Evolutionary conservation across 2,329 filamentous ascomycete species (phyloP).

Genomic region (Trichoderma atroviride): DNA sequence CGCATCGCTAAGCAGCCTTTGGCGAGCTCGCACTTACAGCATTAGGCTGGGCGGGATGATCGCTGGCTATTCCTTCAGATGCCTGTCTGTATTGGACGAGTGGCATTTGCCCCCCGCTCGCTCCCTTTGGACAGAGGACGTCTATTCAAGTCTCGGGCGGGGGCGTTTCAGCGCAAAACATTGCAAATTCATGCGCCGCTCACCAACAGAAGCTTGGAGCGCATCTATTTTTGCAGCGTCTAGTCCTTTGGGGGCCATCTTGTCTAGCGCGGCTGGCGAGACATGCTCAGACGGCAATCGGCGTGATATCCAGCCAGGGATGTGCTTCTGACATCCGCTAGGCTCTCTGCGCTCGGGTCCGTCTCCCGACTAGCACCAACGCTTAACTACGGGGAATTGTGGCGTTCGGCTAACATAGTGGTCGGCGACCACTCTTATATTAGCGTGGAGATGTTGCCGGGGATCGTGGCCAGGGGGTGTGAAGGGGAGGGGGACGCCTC

Average conservation of each 20-base stretch:
- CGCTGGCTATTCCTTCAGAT: background rate
- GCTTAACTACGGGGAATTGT: slow-evolving; percentile 25
- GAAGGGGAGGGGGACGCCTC: background rate
- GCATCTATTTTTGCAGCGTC: slow-evolving; percentile 14
- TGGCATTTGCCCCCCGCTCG: background rate
- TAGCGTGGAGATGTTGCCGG: slow-evolving; percentile 12
- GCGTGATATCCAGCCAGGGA: slow-evolving; percentile 18
- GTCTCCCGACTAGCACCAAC: slow-evolving; percentile 20
- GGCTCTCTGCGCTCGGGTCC: slow-evolving; percentile 16
- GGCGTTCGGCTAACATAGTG: slow-evolving; percentile 17
- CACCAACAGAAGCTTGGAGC: background rate
- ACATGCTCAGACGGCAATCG: slow-evolving; percentile 19
- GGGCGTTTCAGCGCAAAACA: slow-evolving; percentile 17
- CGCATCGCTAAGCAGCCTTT: background rate
- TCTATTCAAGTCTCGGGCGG: background rate
- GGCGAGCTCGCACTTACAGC: background rate
- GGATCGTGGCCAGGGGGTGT: background rate
- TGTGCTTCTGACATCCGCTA: slow-evolving; percentile 16
- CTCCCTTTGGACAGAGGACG: background rate
- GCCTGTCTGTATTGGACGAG: background rate
- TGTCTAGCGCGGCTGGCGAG: slow-evolving; percentile 11
- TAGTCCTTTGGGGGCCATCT: slow-evolving; percentile 17
- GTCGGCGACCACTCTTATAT: slow-evolving; percentile 21
- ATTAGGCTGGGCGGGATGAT: slow-evolving; percentile 8
- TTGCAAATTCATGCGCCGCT: slow-evolving; percentile 6